These are phyloP conservation scores for Cryptococcus deneoformans DNA, from an alignment of 1,284 basidiomycete genomes.

Conservation along the genomic window DNA sequence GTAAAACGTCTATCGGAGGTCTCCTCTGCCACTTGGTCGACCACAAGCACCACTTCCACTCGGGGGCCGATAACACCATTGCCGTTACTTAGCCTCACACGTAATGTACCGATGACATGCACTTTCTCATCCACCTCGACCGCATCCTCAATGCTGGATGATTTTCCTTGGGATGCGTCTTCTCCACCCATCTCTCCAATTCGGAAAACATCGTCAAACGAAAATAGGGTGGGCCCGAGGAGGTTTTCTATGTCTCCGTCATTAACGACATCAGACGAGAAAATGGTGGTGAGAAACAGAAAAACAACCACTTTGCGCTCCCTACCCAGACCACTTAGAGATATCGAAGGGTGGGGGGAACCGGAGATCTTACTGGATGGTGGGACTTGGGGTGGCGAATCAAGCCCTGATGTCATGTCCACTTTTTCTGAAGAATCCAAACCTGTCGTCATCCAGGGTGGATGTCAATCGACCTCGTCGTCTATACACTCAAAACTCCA, in stretches of 20 bases:
- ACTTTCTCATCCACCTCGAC: too few species aligned
- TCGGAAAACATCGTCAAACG: background rate
- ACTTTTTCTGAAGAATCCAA: background rate
- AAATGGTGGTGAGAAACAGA: background rate
- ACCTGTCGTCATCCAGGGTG: background rate
- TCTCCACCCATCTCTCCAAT: slow-evolving; percentile 9
- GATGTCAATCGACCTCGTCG: background rate
- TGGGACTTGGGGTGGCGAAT: slow-evolving; percentile 1
- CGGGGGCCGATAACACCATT: too few species aligned
- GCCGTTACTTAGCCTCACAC: too few species aligned
- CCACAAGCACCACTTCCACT: too few species aligned
- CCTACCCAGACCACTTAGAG: slow-evolving; percentile 19
- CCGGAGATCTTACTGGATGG: slow-evolving; percentile 36
- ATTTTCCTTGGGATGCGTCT: slow-evolving; percentile 14
- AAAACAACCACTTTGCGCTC: too few species aligned
- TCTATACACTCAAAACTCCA: background rate
- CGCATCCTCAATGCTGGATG: slow-evolving; percentile 1
- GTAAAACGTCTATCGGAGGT: background rate
- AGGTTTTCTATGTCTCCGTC: background rate
- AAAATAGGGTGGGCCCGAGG: too few species aligned
- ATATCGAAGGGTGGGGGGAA: slow-evolving; percentile 37
- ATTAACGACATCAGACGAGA: background rate
- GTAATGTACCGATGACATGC: too few species aligned
- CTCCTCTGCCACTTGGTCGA: background rate
- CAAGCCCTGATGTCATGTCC: background rate